Evolutionary conservation across 441 rosid species (phyloP).

Genomic region (Cnidoscolus chayamansa): DNA sequence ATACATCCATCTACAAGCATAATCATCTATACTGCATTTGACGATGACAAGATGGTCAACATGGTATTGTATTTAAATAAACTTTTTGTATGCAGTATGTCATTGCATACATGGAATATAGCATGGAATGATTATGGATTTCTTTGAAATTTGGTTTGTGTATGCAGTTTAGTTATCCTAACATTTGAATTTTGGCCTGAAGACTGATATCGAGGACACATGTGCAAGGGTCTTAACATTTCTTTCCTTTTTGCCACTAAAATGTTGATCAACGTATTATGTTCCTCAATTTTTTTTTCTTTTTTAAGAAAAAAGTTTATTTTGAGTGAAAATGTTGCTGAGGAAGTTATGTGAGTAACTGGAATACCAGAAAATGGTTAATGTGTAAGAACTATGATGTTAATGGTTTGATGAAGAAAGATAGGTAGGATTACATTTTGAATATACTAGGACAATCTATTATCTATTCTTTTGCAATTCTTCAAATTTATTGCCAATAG

Average conservation of each 20-base stretch:
- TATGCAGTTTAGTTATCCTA: not conserved
- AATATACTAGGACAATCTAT: not conserved
- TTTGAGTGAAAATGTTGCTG: not conserved
- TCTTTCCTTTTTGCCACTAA: not conserved
- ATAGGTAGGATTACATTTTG: too few species aligned
- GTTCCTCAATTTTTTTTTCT: too few species aligned
- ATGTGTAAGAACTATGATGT: not conserved
- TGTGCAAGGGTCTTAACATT: not conserved
- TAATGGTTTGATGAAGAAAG: not conserved
- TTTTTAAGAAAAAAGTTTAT: not conserved
- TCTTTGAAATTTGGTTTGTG: conserved; percentile 3
- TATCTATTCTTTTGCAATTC: not conserved
- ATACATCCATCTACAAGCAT: conserved; percentile 12
- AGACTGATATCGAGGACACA: not conserved
- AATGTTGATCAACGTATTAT: not conserved
- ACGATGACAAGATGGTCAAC: conserved; percentile 2
- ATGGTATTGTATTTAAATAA: too few species aligned
- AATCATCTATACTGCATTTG: conserved; percentile 8
- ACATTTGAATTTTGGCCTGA: not conserved
- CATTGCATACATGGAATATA: not conserved
- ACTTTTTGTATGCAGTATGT: not conserved
- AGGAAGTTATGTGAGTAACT: not conserved
- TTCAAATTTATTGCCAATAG: not conserved
- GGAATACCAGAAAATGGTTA: not conserved
- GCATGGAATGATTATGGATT: not conserved